Conservation (phyloP, 768 basidiomycete species). For the Calocybe indica region DNA sequence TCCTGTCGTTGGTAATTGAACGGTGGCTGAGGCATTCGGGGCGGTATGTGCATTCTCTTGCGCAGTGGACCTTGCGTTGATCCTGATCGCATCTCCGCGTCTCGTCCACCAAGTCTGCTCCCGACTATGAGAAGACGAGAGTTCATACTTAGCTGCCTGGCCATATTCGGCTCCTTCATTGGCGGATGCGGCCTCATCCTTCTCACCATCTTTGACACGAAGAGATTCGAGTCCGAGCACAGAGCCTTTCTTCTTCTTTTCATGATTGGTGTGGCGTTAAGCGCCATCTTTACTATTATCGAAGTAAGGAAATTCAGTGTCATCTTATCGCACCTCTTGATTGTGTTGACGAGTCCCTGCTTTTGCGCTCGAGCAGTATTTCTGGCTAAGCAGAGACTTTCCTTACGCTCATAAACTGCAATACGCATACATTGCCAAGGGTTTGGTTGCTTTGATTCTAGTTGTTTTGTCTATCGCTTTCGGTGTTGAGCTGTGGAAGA, state of each 20-base stretch:
- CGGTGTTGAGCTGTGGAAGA: conserved; percentile 41
- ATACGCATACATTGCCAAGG: conserved; percentile 56
- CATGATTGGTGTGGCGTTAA: conserved; percentile 64
- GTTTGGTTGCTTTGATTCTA: conserved; percentile 48
- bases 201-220: conserved; percentile 68
- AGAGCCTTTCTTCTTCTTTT: conserved; percentile 64
- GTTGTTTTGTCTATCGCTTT: conserved; percentile 63
- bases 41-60: conserved; percentile 28
- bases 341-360: not conserved
- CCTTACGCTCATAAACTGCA: conserved; percentile 35
- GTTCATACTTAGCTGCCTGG: conserved; percentile 45
- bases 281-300: conserved; percentile 66
- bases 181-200: conserved; percentile 63
- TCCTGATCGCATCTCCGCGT: not conserved
- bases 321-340: not conserved
- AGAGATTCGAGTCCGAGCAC: conserved; percentile 45
- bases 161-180: conserved; percentile 54
- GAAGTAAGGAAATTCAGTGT: conserved; percentile 39
- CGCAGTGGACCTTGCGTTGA: conserved; percentile 1
- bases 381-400: conserved; percentile 60
- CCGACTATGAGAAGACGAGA: conserved; percentile 56
- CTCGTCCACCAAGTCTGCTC: conserved; percentile 36
- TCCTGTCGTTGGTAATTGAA: conserved; percentile 55
- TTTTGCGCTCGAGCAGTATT: conserved; percentile 34
- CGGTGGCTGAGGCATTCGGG: conserved; percentile 62